Percentiles rank a stretch among this genome's conserved stretches.
phyloP scores from a whole-genome alignment of 306 rosid genomes.

The Cucumis melo region DNA sequence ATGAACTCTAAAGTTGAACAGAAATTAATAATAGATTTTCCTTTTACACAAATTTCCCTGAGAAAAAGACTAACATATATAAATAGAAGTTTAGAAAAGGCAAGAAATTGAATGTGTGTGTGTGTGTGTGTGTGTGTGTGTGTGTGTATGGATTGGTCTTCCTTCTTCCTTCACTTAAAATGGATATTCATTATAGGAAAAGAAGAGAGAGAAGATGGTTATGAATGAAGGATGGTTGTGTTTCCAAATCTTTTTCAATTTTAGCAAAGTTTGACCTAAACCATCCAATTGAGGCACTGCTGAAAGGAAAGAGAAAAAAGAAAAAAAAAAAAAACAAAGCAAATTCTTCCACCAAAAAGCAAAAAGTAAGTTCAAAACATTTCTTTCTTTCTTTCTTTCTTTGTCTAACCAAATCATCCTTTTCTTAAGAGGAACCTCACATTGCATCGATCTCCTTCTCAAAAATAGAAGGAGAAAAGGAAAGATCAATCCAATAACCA shows the following conservation, averaged over 20 bases:
- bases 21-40: too few relatives aligned
- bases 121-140: too few relatives aligned
- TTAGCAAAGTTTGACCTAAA: conserved; percentile 46
- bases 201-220: conserved; percentile 1
- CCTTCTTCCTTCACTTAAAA: neutral
- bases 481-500: neutral
- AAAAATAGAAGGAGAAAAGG: neutral
- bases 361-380: neutral
- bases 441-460: conserved; percentile 13
- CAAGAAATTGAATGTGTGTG: too few relatives aligned
- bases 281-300: conserved; percentile 31
- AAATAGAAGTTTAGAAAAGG: too few relatives aligned
- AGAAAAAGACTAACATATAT: too few relatives aligned
- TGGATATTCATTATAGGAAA: neutral
- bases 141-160: neutral
- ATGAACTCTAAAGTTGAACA: too few relatives aligned
- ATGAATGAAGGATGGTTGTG: conserved; percentile 26
- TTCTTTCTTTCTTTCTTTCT: neutral
- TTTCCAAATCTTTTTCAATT: conserved; percentile 4
- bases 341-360: too few relatives aligned
- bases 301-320: neutral
- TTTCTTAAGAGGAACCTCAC: conserved; percentile 42
- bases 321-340: too few relatives aligned
- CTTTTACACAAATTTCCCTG: too few relatives aligned
- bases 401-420: neutral